Evolutionary conservation across 306 rosid genomes (phyloP).

Genomic region (Corylus heterophylla): DNA sequence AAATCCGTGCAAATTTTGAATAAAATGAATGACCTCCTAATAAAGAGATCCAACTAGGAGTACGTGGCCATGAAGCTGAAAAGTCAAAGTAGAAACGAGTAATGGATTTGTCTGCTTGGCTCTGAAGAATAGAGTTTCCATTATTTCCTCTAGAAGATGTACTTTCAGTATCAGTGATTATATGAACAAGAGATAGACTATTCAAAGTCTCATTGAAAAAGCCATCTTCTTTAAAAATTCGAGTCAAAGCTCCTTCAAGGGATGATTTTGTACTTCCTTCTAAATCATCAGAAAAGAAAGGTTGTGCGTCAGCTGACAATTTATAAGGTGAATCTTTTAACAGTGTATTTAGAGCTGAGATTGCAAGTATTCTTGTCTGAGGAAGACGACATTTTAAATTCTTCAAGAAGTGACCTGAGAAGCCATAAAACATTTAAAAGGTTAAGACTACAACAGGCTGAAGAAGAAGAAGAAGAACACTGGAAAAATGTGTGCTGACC

Average conservation of each 20-base stretch:
- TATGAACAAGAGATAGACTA: slow-evolving; percentile 96
- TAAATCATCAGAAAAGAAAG: slow-evolving; percentile 38
- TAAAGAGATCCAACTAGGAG: slow-evolving; percentile 92
- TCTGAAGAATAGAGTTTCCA: slow-evolving; percentile 84
- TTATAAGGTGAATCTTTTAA: slow-evolving; percentile 97
- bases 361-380: slow-evolving; percentile 95
- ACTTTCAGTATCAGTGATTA: slow-evolving; percentile 71
- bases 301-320: slow-evolving; percentile 53
- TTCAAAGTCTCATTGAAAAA: slow-evolving; percentile 85
- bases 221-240: slow-evolving; percentile 86
- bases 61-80: slow-evolving; percentile 98
- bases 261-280: slow-evolving; percentile 68
- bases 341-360: slow-evolving; percentile 87
- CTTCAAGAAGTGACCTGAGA: slow-evolving; percentile 91
- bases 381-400: slow-evolving; percentile 94
- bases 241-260: slow-evolving; percentile 81
- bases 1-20: slow-evolving; percentile 89
- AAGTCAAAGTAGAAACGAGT: slow-evolving; percentile 94
- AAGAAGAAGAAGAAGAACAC: not conserved
- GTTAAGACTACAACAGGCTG: not conserved
- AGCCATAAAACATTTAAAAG: slow-evolving; percentile 24
- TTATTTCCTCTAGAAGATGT: slow-evolving; percentile 70
- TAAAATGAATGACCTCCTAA: slow-evolving; percentile 78
- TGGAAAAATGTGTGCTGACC: slow-evolving; percentile 47
- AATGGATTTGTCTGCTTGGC: slow-evolving; percentile 93